phyloP scores from a whole-genome alignment of 331 rosid species.

The Malus hybrid region DNA sequence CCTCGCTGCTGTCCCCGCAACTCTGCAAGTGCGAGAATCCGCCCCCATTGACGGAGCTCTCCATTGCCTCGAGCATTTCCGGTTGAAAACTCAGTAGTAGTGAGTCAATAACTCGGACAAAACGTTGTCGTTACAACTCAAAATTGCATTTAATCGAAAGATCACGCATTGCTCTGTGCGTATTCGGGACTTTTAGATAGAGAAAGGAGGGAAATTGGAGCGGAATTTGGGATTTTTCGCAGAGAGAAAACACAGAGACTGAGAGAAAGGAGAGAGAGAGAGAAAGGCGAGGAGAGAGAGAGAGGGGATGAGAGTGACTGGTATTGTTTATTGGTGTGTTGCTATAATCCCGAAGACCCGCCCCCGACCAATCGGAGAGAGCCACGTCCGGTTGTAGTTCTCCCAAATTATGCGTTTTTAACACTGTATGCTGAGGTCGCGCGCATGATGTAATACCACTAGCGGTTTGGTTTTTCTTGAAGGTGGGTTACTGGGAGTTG shows the following conservation, averaged over 20 bases:
- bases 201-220: conserved; percentile 16
- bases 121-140: conserved; percentile 1
- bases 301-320: conserved; percentile 50
- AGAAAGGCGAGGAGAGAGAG: conserved; percentile 20
- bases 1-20: conserved; percentile 91
- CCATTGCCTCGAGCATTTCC: conserved; percentile 84
- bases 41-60: conserved; percentile 83
- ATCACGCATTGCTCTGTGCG: conserved; percentile 49
- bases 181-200: conserved; percentile 29
- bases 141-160: conserved; percentile 43
- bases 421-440: conserved; percentile 16
- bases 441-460: conserved; percentile 35
- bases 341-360: conserved; percentile 83
- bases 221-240: conserved; percentile 45
- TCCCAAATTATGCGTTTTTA: conserved; percentile 38
- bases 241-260: conserved; percentile 33
- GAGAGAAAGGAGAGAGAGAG: conserved; percentile 22
- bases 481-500: conserved; percentile 3
- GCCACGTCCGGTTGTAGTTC: conserved; percentile 42
- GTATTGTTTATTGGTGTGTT: conserved; percentile 59
- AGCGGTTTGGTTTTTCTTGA: conserved; percentile 16
- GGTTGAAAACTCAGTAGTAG: neutral
- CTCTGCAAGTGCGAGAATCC: conserved; percentile 81
- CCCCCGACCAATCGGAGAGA: conserved; percentile 18
- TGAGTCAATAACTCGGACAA: neutral